These are phyloP conservation scores for Agaricus sinodeliciosus DNA, from an alignment of 768 basidiomycete genomes.

Conservation along the genomic window DNA sequence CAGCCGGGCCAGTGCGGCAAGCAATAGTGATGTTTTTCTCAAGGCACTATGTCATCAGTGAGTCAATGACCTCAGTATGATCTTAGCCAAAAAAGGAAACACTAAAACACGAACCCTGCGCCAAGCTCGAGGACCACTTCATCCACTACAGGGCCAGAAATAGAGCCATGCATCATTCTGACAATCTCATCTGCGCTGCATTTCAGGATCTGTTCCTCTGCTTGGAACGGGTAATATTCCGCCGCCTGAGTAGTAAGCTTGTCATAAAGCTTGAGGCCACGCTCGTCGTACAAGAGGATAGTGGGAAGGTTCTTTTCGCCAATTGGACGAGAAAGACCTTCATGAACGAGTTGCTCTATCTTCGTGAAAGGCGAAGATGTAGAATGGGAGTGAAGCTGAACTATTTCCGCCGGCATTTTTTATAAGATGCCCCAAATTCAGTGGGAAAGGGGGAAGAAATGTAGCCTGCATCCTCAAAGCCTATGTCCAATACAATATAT, in stretches of 20 bases:
- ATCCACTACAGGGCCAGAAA: constrained; percentile 28
- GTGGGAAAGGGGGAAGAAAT: background rate
- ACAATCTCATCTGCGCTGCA: constrained; percentile 70
- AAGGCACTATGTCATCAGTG: constrained; percentile 48
- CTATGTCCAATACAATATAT: too few relatives aligned
- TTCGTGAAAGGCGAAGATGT: constrained; percentile 26
- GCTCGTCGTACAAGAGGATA: constrained; percentile 80
- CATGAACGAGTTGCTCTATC: constrained; percentile 39
- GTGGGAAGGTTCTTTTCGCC: constrained; percentile 70
- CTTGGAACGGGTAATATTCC: constrained; percentile 87
- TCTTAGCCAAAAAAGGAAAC: background rate
- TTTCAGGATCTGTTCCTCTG: constrained; percentile 83
- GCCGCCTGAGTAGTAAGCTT: constrained; percentile 68
- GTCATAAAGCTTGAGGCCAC: constrained; percentile 82
- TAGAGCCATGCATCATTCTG: constrained; percentile 52
- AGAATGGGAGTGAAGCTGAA: constrained; percentile 39
- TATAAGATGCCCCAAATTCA: background rate
- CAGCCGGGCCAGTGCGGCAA: constrained; percentile 59
- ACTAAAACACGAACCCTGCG: constrained; percentile 1
- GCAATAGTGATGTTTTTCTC: constrained; percentile 82
- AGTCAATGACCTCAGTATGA: background rate
- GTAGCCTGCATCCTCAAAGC: background rate
- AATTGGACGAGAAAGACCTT: constrained; percentile 47
- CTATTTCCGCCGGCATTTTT: constrained; percentile 42
- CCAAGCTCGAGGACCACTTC: constrained; percentile 60